Conservation (phyloP, 75 land plant genomes). For the Sequoia sempervirens region DNA sequence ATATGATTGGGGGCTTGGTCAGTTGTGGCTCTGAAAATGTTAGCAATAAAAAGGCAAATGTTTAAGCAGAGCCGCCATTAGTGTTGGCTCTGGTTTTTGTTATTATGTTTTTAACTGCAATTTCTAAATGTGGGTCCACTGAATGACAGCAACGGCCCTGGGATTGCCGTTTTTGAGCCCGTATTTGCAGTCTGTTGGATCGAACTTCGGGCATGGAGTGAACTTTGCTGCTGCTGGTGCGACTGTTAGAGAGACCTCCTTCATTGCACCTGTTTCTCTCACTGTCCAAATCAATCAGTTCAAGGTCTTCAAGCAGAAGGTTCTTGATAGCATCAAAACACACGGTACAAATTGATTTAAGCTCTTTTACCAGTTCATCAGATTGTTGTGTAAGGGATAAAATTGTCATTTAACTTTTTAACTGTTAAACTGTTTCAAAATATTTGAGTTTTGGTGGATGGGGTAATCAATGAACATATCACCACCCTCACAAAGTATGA, state of each 20-base stretch:
- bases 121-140: neutral
- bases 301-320: conserved; percentile 22
- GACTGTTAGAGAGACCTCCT: conserved; percentile 9
- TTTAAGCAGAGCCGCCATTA: too few species aligned
- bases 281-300: conserved; percentile 22
- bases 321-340: neutral
- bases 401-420: too few species aligned
- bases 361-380: neutral
- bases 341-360: neutral
- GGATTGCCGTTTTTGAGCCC: conserved; percentile 46
- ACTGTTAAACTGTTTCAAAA: too few species aligned
- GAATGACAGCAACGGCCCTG: conserved; percentile 38
- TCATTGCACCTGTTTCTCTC: conserved; percentile 17
- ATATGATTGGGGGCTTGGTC: too few species aligned
- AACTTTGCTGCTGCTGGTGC: conserved; percentile 74
- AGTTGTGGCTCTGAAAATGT: too few species aligned
- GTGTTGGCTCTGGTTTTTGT: too few species aligned
- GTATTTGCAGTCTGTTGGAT: conserved; percentile 44
- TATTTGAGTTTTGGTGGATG: too few species aligned
- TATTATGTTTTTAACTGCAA: neutral
- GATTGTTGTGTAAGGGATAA: too few species aligned
- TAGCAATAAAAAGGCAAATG: too few species aligned
- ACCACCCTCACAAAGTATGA: too few species aligned
- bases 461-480: too few species aligned
- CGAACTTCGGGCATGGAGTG: conserved; percentile 59